phyloP scores from a whole-genome alignment of 768 basidiomycete genomes.

The Termitomyces sp. region DNA sequence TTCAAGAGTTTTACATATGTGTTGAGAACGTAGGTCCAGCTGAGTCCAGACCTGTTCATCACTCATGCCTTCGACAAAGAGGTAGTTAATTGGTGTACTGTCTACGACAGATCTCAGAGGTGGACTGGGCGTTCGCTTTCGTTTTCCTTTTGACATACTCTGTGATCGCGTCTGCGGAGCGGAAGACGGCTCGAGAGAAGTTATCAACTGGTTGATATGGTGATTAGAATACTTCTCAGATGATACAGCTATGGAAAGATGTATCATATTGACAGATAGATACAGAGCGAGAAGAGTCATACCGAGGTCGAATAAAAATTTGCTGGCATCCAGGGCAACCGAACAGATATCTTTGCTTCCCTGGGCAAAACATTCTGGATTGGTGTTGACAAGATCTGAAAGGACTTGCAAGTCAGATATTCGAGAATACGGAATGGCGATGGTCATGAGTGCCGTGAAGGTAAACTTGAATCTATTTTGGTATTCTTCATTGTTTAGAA shows the following conservation, averaged over 20 bases:
- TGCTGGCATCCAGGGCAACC: constrained; percentile 62
- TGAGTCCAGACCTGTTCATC: constrained; percentile 93
- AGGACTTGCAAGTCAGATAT: constrained; percentile 40
- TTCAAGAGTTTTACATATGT: constrained; percentile 65
- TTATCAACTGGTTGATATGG: constrained; percentile 60
- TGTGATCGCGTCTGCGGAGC: constrained; percentile 76
- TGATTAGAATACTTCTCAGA: constrained; percentile 62
- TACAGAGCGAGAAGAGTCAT: constrained; percentile 18
- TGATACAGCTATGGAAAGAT: constrained; percentile 44
- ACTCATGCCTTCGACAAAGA: constrained; percentile 77
- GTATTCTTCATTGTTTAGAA: constrained; percentile 5
- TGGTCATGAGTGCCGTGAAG: neutral
- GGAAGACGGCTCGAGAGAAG: constrained; percentile 58
- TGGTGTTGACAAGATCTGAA: constrained; percentile 48
- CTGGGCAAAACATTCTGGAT: constrained; percentile 48
- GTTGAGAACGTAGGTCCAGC: constrained; percentile 73
- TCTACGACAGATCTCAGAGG: constrained; percentile 29
- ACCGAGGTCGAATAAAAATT: constrained; percentile 77
- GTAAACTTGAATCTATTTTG: neutral
- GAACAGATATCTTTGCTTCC: constrained; percentile 48
- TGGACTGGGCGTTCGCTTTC: constrained; percentile 34
- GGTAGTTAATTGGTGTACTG: constrained; percentile 67
- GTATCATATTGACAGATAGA: constrained; percentile 6
- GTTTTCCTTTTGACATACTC: constrained; percentile 33
- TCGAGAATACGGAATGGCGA: neutral